phyloP scores from a whole-genome alignment of 2,329 filamentous ascomycete genomes.

The Parasarocladium wereldwijsianum region DNA sequence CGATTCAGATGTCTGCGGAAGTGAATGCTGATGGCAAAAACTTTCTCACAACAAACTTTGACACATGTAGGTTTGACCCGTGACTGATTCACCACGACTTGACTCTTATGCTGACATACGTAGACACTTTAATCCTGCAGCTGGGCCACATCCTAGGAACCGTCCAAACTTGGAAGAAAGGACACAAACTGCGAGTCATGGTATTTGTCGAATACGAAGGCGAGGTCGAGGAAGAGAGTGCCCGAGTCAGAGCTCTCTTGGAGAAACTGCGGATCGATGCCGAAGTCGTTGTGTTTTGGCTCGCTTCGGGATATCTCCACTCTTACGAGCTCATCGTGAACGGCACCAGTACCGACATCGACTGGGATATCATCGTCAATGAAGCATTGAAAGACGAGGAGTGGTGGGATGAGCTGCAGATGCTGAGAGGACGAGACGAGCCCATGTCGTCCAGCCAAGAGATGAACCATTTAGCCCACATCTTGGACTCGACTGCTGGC shows the following conservation, averaged over 20 bases:
- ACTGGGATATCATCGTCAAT: constrained; percentile 46
- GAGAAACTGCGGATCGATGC: constrained; percentile 74
- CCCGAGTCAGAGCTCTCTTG: constrained; percentile 56
- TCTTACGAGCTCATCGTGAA: constrained; percentile 72
- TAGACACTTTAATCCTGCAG: constrained; percentile 67
- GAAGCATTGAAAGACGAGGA: constrained; percentile 54
- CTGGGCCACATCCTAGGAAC: constrained; percentile 74
- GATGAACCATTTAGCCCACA: constrained; percentile 25
- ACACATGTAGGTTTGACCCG: constrained; percentile 54
- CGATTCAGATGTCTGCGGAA: constrained; percentile 85
- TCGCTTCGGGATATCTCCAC: constrained; percentile 56
- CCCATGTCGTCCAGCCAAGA: constrained; percentile 27
- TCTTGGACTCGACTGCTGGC: constrained; percentile 27
- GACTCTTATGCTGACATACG: constrained; percentile 7
- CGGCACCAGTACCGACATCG: constrained; percentile 39
- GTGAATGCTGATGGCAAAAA: constrained; percentile 51
- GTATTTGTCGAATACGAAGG: constrained; percentile 84
- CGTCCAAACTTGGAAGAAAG: constrained; percentile 64
- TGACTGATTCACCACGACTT: neutral
- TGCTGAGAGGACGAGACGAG: constrained; percentile 26
- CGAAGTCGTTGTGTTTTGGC: constrained; percentile 65
- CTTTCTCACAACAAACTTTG: constrained; percentile 75
- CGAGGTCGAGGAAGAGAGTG: constrained; percentile 66
- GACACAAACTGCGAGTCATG: constrained; percentile 58
- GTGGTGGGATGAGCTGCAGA: constrained; percentile 71